phyloP scores from a whole-genome alignment of 768 basidiomycete genomes.

The Antrodiella citrinella region DNA sequence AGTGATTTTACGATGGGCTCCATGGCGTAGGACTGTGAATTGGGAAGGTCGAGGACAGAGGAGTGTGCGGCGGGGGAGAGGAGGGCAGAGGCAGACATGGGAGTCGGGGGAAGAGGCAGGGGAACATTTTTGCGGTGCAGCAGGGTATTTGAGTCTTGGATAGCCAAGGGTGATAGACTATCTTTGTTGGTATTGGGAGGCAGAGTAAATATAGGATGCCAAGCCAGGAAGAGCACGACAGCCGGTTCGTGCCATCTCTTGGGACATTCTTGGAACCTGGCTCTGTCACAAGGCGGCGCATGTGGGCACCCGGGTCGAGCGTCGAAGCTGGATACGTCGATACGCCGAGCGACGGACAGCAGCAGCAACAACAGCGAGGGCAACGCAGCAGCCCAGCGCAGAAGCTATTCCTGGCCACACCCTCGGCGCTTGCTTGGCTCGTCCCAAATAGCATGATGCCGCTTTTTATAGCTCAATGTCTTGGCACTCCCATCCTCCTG shows the following conservation, averaged over 20 bases:
- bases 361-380: no score
- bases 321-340: no score
- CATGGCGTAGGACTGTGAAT: conserved; percentile 4
- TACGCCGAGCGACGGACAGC: no score
- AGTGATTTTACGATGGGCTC: conserved; percentile 24
- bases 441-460: background rate
- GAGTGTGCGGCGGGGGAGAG: conserved; percentile 7
- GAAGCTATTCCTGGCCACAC: no score
- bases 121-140: conserved; percentile 20
- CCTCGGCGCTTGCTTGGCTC: background rate
- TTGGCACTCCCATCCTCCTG: background rate
- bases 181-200: conserved; percentile 29
- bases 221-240: conserved; percentile 24
- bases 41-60: conserved; percentile 7
- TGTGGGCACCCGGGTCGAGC: no score
- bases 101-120: conserved; percentile 12
- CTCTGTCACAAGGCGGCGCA: no score
- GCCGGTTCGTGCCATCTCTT: conserved; percentile 3
- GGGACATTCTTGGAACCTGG: background rate
- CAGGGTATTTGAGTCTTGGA: conserved; percentile 25
- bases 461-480: background rate
- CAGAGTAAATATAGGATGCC: conserved; percentile 36
- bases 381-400: no score
- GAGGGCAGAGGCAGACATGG: conserved; percentile 11
- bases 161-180: conserved; percentile 37